A percentile compares a stretch with the other conserved stretches of the same genome.
phyloP scores from a whole-genome alignment of 331 rosid species.

The Dryas integrifolia region DNA sequence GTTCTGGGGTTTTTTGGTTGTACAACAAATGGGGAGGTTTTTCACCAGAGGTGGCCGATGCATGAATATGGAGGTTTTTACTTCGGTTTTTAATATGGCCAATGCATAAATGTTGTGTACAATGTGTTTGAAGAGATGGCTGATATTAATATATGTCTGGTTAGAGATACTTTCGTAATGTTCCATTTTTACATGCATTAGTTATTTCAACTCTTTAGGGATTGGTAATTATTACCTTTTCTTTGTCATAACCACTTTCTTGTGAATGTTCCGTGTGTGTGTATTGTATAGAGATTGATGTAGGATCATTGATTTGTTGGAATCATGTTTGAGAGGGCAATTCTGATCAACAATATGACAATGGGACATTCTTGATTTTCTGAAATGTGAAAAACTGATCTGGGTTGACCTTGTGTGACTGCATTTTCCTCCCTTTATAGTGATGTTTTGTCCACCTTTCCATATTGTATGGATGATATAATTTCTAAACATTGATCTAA shows the following conservation, averaged over 20 bases:
- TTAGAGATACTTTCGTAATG: not conserved
- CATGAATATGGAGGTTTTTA: not conserved
- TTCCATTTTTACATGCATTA: not conserved
- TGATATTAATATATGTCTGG: not conserved
- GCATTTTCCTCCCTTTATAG: not conserved
- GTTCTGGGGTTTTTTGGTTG: slow-evolving; percentile 26
- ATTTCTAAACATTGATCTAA: not conserved
- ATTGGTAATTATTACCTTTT: no score
- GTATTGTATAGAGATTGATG: no score
- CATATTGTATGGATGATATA: not conserved
- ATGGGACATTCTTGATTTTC: not conserved
- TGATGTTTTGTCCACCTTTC: not conserved
- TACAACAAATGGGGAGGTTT: slow-evolving; percentile 12
- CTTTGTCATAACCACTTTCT: no score
- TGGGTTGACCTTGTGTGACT: not conserved
- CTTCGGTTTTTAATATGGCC: not conserved
- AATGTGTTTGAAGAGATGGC: not conserved
- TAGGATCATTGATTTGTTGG: no score
- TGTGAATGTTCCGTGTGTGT: no score
- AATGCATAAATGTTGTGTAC: not conserved
- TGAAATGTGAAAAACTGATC: not conserved
- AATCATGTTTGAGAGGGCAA: not conserved
- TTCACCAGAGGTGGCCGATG: slow-evolving; percentile 11
- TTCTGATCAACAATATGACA: no score
- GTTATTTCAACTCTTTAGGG: not conserved